phyloP scores from a whole-genome alignment of 2,329 filamentous ascomycete species.

The Trichoderma koningii region DNA sequence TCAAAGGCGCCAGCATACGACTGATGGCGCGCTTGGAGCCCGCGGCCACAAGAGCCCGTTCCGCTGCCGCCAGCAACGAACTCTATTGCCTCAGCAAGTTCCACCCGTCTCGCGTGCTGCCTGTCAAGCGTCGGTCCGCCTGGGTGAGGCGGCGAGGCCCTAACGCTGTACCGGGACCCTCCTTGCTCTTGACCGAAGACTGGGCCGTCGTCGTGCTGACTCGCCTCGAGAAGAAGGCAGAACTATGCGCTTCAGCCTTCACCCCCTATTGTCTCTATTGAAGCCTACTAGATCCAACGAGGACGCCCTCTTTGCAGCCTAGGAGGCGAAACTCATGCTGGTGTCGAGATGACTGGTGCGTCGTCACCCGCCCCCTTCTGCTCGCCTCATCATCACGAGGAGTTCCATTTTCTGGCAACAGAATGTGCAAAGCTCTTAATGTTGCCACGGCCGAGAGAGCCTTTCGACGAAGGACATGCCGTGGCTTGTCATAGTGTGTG shows the following conservation, averaged over 20 bases:
- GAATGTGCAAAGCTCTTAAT: not conserved
- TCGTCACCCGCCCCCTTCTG: not conserved
- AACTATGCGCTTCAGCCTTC: slow-evolving; percentile 17
- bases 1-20: not conserved
- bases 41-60: slow-evolving; percentile 24
- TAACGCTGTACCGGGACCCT: slow-evolving; percentile 9
- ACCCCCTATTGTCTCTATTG: slow-evolving; percentile 24
- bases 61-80: slow-evolving; percentile 21
- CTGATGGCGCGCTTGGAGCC: slow-evolving; percentile 15
- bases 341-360: not conserved
- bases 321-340: not conserved
- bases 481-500: not conserved
- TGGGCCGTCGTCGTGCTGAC: slow-evolving; percentile 11
- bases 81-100: slow-evolving; percentile 20
- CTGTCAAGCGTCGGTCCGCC: slow-evolving; percentile 25
- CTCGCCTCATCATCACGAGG: not conserved
- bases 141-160: slow-evolving; percentile 23
- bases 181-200: slow-evolving; percentile 22
- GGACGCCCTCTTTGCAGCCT: not conserved
- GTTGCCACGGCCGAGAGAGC: too few species aligned
- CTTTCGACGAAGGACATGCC: too few species aligned
- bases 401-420: not conserved
- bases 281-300: slow-evolving; percentile 16
- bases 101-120: slow-evolving; percentile 24
- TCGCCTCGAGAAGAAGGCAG: not conserved